These are phyloP conservation scores for Raffaelea deltoideospora DNA, from an alignment of 2,329 filamentous ascomycete genomes.

Conservation along the genomic window DNA sequence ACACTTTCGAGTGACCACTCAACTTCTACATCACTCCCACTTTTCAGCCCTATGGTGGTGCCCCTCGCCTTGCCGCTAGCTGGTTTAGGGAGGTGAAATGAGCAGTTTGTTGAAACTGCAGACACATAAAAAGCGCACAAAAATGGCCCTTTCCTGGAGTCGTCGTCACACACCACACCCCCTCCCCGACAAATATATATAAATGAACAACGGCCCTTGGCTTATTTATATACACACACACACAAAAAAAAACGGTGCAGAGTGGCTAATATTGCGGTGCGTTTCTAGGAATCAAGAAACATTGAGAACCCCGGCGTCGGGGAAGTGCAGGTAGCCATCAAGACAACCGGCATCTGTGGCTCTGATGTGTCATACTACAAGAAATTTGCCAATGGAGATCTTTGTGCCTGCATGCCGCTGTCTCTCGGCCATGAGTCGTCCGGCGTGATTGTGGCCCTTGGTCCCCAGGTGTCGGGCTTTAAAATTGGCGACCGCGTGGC, in stretches of 20 bases:
- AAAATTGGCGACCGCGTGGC: slow-evolving; percentile 41
- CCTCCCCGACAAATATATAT: too few species aligned
- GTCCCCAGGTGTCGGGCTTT: slow-evolving; percentile 35
- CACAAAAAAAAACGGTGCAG: too few species aligned
- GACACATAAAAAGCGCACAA: too few species aligned
- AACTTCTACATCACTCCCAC: too few species aligned
- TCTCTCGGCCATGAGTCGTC: slow-evolving; percentile 50
- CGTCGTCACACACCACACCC: too few species aligned
- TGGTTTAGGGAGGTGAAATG: neutral
- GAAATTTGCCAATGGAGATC: slow-evolving; percentile 56
- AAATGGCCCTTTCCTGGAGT: too few species aligned
- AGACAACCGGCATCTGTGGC: slow-evolving; percentile 53
- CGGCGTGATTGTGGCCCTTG: slow-evolving; percentile 40
- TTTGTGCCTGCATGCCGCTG: slow-evolving; percentile 49
- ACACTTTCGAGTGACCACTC: too few species aligned
- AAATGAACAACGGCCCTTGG: too few species aligned
- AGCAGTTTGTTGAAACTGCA: too few species aligned
- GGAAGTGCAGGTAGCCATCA: slow-evolving; percentile 51
- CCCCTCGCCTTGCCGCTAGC: neutral
- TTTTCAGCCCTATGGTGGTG: too few species aligned
- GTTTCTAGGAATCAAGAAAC: slow-evolving; percentile 30
- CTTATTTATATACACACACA: too few species aligned
- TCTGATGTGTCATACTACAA: slow-evolving; percentile 59
- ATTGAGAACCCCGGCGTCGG: slow-evolving; percentile 30
- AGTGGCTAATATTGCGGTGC: too few species aligned